phyloP scores from a whole-genome alignment of 2,329 filamentous ascomycete species.

The Fusarium pseudocircinatum region DNA sequence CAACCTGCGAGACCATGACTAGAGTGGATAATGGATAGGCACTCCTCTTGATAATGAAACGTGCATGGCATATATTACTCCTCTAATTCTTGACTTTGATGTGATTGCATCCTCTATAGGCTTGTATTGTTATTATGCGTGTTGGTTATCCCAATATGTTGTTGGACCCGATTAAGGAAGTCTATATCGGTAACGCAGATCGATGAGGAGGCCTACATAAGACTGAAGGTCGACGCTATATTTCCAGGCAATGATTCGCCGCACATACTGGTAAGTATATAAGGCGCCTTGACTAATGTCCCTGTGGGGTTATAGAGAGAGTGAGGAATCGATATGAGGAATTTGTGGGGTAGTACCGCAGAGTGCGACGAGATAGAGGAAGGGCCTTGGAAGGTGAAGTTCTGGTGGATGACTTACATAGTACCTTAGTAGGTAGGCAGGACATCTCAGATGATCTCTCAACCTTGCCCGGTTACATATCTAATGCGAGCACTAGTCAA shows the following conservation, averaged over 20 bases:
- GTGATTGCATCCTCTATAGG: neutral
- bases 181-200: neutral
- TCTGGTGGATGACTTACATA: neutral
- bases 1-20: neutral
- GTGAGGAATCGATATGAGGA: neutral
- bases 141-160: neutral
- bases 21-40: constrained; percentile 17
- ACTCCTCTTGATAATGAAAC: constrained; percentile 26
- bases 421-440: neutral
- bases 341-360: constrained; percentile 5
- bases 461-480: neutral
- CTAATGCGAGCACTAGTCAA: neutral
- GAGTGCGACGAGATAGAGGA: neutral
- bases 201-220: neutral
- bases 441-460: neutral
- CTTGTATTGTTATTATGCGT: neutral
- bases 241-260: neutral
- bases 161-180: neutral
- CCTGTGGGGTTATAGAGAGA: neutral
- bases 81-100: neutral
- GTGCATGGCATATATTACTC: constrained; percentile 7
- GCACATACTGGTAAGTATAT: neutral
- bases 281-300: neutral
- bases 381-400: neutral
- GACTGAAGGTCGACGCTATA: neutral